Percentiles rank a stretch among this genome's conserved stretches.
These are phyloP conservation scores for Hemileccinum rubropunctum DNA, from an alignment of 768 basidiomycete genomes.

Conservation along the genomic window DNA sequence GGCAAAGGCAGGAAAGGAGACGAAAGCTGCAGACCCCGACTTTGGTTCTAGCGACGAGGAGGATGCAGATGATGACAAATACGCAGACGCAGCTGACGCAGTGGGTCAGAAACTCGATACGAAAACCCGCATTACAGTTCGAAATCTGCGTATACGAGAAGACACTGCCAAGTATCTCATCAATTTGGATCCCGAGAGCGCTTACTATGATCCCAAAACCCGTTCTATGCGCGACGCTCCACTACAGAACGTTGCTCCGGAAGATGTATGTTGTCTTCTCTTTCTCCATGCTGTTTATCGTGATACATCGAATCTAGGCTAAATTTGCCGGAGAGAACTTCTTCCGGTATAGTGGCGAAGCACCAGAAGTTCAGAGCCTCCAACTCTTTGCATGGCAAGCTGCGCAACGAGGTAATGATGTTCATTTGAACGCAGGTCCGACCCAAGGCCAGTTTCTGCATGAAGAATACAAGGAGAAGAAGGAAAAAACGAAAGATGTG, in stretches of 20 bases:
- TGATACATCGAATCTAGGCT: slow-evolving; percentile 45
- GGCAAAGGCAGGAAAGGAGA: slow-evolving; percentile 83
- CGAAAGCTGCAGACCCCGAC: slow-evolving; percentile 75
- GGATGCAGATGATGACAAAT: slow-evolving; percentile 96
- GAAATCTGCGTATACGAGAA: slow-evolving; percentile 97
- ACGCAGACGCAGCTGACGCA: slow-evolving; percentile 96
- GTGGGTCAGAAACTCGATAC: slow-evolving; percentile 98
- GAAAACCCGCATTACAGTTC: slow-evolving; percentile 96
- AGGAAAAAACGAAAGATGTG: slow-evolving; percentile 85
- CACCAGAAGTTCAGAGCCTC: slow-evolving; percentile 86
- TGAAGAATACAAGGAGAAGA: slow-evolving; percentile 88
- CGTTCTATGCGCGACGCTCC: slow-evolving; percentile 99
- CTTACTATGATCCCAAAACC: slow-evolving; percentile 99
- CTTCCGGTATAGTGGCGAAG: slow-evolving; percentile 85
- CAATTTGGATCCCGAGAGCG: slow-evolving; percentile 91
- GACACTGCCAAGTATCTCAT: slow-evolving; percentile 99
- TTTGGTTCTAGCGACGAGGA: slow-evolving; percentile 97
- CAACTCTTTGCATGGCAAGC: slow-evolving; percentile 99
- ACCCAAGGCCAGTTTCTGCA: slow-evolving; percentile 94
- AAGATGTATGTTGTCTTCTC: slow-evolving; percentile 63
- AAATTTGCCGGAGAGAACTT: slow-evolving; percentile 98
- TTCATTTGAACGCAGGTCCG: slow-evolving; percentile 94
- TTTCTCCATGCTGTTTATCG: slow-evolving; percentile 1
- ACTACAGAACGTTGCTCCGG: slow-evolving; percentile 66
- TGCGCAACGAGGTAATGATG: slow-evolving; percentile 87